Conservation (phyloP, 2,329 filamentous ascomycete species). For the Alternaria tenuissima region DNA sequence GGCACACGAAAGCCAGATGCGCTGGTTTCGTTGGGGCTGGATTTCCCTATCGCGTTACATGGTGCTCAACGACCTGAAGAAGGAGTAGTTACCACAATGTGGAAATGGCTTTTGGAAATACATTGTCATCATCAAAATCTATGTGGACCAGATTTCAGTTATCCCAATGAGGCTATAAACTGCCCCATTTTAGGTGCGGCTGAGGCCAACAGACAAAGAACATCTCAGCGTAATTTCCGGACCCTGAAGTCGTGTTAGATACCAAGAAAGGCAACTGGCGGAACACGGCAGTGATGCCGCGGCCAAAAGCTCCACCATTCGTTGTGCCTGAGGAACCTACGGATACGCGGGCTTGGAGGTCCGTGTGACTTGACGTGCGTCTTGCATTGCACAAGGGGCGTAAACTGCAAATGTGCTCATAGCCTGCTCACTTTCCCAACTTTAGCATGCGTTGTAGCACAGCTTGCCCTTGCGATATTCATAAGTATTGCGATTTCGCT, state of each 20-base stretch:
- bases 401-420: slow-evolving; percentile 9
- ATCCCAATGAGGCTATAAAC: not conserved
- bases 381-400: slow-evolving; percentile 9
- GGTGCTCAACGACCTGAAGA: slow-evolving; percentile 86
- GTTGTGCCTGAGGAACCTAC: not conserved
- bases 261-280: slow-evolving; percentile 21
- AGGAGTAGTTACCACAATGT: slow-evolving; percentile 57
- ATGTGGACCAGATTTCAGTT: not conserved
- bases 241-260: slow-evolving; percentile 1
- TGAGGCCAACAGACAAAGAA: slow-evolving; percentile 5
- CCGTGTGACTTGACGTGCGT: slow-evolving; percentile 22
- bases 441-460: not conserved
- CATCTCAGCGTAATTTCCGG: slow-evolving; percentile 3
- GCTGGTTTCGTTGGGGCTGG: slow-evolving; percentile 98
- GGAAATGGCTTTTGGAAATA: not conserved
- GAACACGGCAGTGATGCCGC: slow-evolving; percentile 19
- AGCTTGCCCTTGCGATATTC: not conserved
- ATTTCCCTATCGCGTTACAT: slow-evolving; percentile 92
- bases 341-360: slow-evolving; percentile 15
- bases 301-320: slow-evolving; percentile 10
- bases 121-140: not conserved
- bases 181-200: not conserved
- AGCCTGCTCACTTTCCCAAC: slow-evolving; percentile 7
- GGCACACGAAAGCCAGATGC: slow-evolving; percentile 95
- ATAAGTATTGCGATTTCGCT: not conserved